Evolutionary conservation across 139 green algal genomes (phyloP).

Genomic region (Penium margaritaceum): DNA sequence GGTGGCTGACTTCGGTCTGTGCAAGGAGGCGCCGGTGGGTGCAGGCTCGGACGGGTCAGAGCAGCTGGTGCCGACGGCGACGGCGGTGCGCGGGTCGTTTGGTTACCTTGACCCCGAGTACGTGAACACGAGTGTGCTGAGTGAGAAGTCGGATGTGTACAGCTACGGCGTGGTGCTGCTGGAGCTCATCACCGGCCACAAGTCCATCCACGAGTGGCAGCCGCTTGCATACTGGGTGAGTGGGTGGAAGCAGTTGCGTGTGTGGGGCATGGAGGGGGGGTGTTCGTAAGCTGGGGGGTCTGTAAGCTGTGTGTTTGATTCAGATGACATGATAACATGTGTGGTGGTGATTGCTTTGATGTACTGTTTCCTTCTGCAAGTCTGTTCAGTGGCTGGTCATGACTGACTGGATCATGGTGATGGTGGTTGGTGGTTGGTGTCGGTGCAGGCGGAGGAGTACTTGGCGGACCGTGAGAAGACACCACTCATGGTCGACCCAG

Average conservation of each 20-base stretch:
- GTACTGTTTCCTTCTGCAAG: neutral
- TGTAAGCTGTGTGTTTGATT: neutral
- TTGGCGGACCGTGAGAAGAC: constrained; percentile 36
- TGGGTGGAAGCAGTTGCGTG: too few species aligned
- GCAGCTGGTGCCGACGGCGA: constrained; percentile 6
- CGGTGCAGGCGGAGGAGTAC: constrained; percentile 32
- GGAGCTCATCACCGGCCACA: constrained; percentile 55
- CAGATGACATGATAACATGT: constrained; percentile 3
- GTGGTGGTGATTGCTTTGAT: neutral
- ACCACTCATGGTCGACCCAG: constrained; percentile 31
- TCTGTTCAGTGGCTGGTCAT: too few species aligned
- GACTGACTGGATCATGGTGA: too few species aligned
- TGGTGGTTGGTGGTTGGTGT: too few species aligned
- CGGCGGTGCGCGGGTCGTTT: constrained; percentile 25
- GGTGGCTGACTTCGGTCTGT: constrained; percentile 28
- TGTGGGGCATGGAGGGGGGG: neutral
- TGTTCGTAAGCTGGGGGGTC: neutral
- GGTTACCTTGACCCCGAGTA: constrained; percentile 37
- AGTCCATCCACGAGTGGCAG: constrained; percentile 64
- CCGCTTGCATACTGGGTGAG: constrained; percentile 50
- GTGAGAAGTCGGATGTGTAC: constrained; percentile 50
- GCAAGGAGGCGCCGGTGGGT: constrained; percentile 27
- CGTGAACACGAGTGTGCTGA: constrained; percentile 26
- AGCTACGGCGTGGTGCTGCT: constrained; percentile 49
- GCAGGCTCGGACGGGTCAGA: constrained; percentile 6